Percentiles rank a stretch among this genome's conserved stretches.
Conservation (phyloP, 192 early-diverging fungal species). For the Irineochytrium annulatum region DNA sequence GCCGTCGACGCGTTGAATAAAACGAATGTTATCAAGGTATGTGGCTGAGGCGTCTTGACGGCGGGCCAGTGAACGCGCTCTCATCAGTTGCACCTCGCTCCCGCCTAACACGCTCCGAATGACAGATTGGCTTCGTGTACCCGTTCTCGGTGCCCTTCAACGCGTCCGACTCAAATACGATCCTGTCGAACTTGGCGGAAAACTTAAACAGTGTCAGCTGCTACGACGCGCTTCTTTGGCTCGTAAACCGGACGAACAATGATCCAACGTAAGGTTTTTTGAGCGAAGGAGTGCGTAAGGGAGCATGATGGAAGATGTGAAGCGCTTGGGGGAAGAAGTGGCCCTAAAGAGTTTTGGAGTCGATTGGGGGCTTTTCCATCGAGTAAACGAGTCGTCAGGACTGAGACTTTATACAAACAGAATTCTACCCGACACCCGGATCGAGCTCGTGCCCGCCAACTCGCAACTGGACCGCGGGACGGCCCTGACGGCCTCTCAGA, state of each 20-base stretch:
- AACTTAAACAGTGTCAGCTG: background rate
- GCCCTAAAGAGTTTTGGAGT: no score
- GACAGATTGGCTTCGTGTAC: background rate
- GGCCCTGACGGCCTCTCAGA: background rate
- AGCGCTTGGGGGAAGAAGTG: no score
- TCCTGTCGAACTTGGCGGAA: background rate
- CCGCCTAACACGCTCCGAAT: no score
- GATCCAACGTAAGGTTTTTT: background rate
- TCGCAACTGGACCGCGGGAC: background rate
- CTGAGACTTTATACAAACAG: background rate
- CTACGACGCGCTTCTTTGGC: background rate
- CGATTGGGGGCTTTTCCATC: background rate
- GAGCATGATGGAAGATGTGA: no score
- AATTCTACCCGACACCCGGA: background rate
- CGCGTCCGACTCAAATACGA: background rate
- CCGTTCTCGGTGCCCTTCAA: background rate
- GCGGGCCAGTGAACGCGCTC: background rate
- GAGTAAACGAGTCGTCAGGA: background rate
- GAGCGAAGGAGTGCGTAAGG: no score
- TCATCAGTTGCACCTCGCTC: background rate
- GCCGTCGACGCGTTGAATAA: no score
- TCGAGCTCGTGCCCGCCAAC: background rate
- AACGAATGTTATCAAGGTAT: slow-evolving; percentile 3
- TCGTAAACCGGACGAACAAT: slow-evolving; percentile 1
- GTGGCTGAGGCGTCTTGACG: background rate